A percentile compares a stretch with the other conserved stretches of the same genome.
phyloP scores from a whole-genome alignment of 352 stramenopile species.

The Peronospora tabacina region DNA sequence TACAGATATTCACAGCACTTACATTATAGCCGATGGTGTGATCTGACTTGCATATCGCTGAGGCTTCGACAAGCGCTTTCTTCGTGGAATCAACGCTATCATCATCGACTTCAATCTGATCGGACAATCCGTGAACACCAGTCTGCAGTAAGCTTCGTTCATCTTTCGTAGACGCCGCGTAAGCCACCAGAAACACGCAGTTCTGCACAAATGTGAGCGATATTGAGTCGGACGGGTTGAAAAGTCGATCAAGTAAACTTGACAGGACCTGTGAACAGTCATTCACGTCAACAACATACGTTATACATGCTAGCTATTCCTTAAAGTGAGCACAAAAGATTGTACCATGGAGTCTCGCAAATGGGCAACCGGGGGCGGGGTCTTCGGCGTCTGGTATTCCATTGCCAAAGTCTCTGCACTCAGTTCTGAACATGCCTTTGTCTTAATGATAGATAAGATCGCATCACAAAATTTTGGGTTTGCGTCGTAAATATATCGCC shows the following conservation, averaged over 20 bases:
- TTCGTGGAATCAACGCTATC: slow-evolving; percentile 58
- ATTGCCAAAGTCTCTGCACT: slow-evolving; percentile 58
- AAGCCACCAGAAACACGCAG: slow-evolving; percentile 66
- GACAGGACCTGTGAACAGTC: slow-evolving; percentile 52
- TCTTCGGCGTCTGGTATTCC: slow-evolving; percentile 44
- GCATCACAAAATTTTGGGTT: slow-evolving; percentile 57
- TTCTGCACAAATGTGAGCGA: slow-evolving; percentile 50
- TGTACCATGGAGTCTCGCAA: slow-evolving; percentile 66
- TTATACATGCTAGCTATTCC: slow-evolving; percentile 3
- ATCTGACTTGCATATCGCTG: slow-evolving; percentile 73
- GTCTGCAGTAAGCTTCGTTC: slow-evolving; percentile 67
- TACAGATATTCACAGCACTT: slow-evolving; percentile 10
- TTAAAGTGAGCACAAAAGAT: not conserved
- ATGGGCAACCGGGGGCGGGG: slow-evolving; percentile 54
- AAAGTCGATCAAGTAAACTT: slow-evolving; percentile 69
- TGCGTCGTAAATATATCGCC: slow-evolving; percentile 49
- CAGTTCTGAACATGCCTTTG: slow-evolving; percentile 60
- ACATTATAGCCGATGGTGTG: slow-evolving; percentile 85
- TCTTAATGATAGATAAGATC: slow-evolving; percentile 68
- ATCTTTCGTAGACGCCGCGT: slow-evolving; percentile 67
- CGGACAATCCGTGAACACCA: slow-evolving; percentile 12
- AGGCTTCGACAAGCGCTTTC: slow-evolving; percentile 60
- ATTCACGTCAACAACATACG: not conserved
- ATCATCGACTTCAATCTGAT: slow-evolving; percentile 38
- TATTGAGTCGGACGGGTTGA: slow-evolving; percentile 65